Conservation (phyloP, 192 early-diverging fungal genomes). For the Linnemannia schmuckeri region DNA sequence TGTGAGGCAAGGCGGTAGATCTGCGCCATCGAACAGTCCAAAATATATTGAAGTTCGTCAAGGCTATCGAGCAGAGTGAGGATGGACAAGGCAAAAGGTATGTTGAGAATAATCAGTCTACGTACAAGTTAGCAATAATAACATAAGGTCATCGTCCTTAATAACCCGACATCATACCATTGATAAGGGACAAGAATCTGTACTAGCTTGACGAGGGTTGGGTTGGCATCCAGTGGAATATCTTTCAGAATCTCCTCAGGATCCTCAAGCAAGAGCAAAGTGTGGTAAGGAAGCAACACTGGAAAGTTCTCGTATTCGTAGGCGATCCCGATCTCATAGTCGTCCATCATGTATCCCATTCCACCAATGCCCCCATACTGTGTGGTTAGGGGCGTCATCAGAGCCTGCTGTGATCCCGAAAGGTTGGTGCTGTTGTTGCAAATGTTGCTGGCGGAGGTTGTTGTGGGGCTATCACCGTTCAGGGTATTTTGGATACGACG, state of each 20-base stretch:
- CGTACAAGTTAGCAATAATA: background rate
- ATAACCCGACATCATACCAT: conserved; percentile 59
- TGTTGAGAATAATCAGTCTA: background rate
- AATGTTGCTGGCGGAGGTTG: background rate
- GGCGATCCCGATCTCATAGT: conserved; percentile 50
- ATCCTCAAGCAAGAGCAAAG: conserved; percentile 86
- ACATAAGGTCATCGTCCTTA: background rate
- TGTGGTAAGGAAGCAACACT: conserved; percentile 88
- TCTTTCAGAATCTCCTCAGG: conserved; percentile 83
- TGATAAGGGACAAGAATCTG: conserved; percentile 89
- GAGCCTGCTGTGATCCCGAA: conserved; percentile 39
- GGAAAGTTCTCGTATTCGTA: conserved; percentile 80
- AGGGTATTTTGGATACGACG: conserved; percentile 22
- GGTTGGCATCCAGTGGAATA: conserved; percentile 86
- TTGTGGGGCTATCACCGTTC: conserved; percentile 21
- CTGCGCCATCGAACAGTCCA: conserved; percentile 96
- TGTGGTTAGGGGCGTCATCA: conserved; percentile 39
- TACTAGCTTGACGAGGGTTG: conserved; percentile 89
- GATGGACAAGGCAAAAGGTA: background rate
- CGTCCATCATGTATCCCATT: conserved; percentile 49
- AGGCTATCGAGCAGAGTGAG: conserved; percentile 61
- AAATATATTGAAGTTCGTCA: conserved; percentile 80
- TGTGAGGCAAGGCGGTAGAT: conserved; percentile 92
- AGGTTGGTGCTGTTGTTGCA: background rate
- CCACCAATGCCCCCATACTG: conserved; percentile 37